Evolutionary conservation across 1,284 basidiomycete species (phyloP).

Genomic region (Sporisorium exsertum): DNA sequence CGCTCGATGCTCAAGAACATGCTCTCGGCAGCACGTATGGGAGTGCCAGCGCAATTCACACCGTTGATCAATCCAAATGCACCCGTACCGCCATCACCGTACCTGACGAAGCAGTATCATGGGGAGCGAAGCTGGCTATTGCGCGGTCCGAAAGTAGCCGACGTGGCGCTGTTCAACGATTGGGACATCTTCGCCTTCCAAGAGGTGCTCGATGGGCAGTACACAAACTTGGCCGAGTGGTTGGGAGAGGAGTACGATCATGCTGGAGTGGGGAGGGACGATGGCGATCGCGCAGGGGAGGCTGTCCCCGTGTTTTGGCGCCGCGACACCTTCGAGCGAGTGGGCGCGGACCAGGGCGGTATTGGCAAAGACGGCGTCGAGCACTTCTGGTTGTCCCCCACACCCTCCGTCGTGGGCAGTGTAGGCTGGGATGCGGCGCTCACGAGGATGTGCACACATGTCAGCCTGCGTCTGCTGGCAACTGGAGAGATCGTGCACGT

Average conservation of each 20-base stretch:
- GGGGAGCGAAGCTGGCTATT: conserved; percentile 49
- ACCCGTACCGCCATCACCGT: conserved; percentile 9
- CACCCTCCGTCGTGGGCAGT: conserved; percentile 34
- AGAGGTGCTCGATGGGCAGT: conserved; percentile 54
- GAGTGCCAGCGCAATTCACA: background rate
- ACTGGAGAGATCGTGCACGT: conserved; percentile 51
- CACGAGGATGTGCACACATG: conserved; percentile 60
- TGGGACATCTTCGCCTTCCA: conserved; percentile 58
- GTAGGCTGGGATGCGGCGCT: conserved; percentile 59
- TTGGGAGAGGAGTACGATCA: conserved; percentile 45
- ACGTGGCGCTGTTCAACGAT: conserved; percentile 44
- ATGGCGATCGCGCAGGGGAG: conserved; percentile 44
- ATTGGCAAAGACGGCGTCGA: conserved; percentile 46
- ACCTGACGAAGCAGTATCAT: conserved; percentile 31
- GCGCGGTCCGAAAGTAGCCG: conserved; percentile 41
- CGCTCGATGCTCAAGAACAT: conserved; percentile 12
- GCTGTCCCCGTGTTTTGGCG: conserved; percentile 57
- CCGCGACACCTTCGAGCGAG: conserved; percentile 35
- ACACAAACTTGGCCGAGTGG: conserved; percentile 21
- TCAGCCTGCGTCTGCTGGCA: conserved; percentile 32
- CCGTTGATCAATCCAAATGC: background rate
- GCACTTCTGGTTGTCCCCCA: conserved; percentile 57
- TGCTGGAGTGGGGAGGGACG: conserved; percentile 50
- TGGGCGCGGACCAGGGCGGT: conserved; percentile 35
- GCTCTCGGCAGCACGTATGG: conserved; percentile 12